Conservation (phyloP, 495 filamentous ascomycete genomes). For the Penicillium silybi region DNA sequence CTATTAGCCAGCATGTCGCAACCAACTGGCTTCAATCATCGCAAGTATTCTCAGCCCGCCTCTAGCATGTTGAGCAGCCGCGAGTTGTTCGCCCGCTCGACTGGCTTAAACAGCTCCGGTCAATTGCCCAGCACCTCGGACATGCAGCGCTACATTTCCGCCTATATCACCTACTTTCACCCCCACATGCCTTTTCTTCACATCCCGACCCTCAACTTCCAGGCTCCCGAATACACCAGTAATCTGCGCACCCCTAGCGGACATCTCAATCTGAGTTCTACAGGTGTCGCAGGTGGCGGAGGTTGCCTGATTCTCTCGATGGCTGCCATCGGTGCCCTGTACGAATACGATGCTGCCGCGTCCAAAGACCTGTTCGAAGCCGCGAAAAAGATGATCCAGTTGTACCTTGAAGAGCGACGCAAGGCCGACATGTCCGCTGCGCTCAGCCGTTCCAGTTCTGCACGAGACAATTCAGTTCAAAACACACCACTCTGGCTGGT, state of each 20-base stretch:
- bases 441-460: conserved; percentile 56
- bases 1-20: conserved; percentile 79
- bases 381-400: conserved; percentile 90
- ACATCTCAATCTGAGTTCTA: conserved; percentile 54
- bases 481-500: conserved; percentile 92
- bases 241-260: conserved; percentile 51
- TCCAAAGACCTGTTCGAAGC: conserved; percentile 89
- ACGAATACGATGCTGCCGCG: conserved; percentile 74
- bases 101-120: conserved; percentile 46
- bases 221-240: conserved; percentile 64
- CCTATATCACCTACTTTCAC: conserved; percentile 93
- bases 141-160: conserved; percentile 84
- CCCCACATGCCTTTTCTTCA: conserved; percentile 93
- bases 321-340: conserved; percentile 93
- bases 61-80: conserved; percentile 45
- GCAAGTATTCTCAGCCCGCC: conserved; percentile 74
- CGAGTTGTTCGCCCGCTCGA: conserved; percentile 43
- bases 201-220: conserved; percentile 88
- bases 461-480: conserved; percentile 64
- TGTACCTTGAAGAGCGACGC: conserved; percentile 89
- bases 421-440: conserved; percentile 84
- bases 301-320: conserved; percentile 93
- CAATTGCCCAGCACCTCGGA: conserved; percentile 83
- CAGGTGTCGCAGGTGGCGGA: conserved; percentile 69
- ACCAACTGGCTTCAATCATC: conserved; percentile 64